Base-by-base conservation (phyloP, 257 asterid species). In the Solanum tarijense region DNA sequence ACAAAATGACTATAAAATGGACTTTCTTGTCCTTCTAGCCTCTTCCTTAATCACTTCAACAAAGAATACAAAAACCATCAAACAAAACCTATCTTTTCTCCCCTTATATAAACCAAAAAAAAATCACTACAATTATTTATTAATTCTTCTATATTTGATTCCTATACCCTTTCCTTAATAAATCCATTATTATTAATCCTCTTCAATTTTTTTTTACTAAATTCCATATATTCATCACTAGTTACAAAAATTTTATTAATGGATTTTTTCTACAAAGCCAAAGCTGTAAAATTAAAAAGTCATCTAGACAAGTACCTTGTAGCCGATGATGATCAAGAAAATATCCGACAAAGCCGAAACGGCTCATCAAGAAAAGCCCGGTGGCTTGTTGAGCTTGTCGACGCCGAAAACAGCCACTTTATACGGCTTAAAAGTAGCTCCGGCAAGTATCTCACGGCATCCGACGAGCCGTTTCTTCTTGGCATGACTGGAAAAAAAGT, bases 401-500 rank as follows among this genome's bases (percentile, higher is more conserved):
- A 93, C 36, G 86, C 20, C 21, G 87, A 88, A 35, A 92, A 91
- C 87, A 87, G 86, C 75, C 87, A 88, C 66, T 88, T 90, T 88
- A 52, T 97, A 75, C 98, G 98, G 41, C 96, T 97, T 16, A 96
- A 93, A 74, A 96, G 95, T 90, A 92, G 94, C 90, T 91, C 92
- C 89, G 90, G 90, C 86, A 92, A 93, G 31, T 97, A 97, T 90
- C 93, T 97, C 72, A 92, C 94, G 32, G 97, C 99, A 35, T 87
- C 98, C 7, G 68, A 82, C 43, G 96, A 91, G 11, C 91, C 93
- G 25, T 94, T 93, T 76, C 90, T 97, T 16, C 86, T 97, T 1
- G 99, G 99, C 72, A 93, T 96, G 98, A 95, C 98, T 1, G 99
- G 99, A 16, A 87, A 90, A 31, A 97, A 92, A 7, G 98, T 94